Evolutionary conservation across 176 grass and related monocot species (phyloP).

Genomic region (Oryza australiensis): DNA sequence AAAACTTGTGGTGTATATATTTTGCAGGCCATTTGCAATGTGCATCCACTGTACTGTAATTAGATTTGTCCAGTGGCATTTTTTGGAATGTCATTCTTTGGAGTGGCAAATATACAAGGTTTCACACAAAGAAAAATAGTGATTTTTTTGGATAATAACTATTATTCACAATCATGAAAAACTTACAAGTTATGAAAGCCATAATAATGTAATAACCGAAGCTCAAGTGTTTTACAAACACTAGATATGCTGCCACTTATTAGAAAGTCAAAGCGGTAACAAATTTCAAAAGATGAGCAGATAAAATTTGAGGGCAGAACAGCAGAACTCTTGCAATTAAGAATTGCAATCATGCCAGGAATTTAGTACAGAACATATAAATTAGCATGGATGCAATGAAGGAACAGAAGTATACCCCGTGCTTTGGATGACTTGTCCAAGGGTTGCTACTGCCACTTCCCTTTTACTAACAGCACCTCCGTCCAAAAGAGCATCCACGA

Average conservation of each 20-base stretch:
- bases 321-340: not conserved
- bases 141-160: not conserved
- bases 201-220: not conserved
- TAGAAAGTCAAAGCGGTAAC: constrained; percentile 4
- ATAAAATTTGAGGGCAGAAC: constrained; percentile 8
- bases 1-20: not conserved
- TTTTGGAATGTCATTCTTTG: not conserved
- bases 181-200: not conserved
- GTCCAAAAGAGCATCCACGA: constrained; percentile 96
- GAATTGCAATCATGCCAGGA: not conserved
- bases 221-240: not conserved
- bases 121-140: not conserved
- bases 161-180: not conserved
- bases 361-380: constrained; percentile 10
- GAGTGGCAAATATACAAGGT: not conserved
- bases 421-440: constrained; percentile 99
- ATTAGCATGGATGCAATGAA: constrained; percentile 17
- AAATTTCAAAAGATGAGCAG: constrained; percentile 2
- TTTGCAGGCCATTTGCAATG: not conserved
- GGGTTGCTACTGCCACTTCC: constrained; percentile 96
- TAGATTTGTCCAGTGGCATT: not conserved
- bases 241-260: constrained; percentile 11
- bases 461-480: constrained; percentile 83
- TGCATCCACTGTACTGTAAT: not conserved
- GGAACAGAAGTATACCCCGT: constrained; percentile 68